A percentile compares a stretch with the other conserved stretches of the same genome.
Conservation (phyloP, 2,329 filamentous ascomycete species). For the Aureobasidium melanogenum region DNA sequence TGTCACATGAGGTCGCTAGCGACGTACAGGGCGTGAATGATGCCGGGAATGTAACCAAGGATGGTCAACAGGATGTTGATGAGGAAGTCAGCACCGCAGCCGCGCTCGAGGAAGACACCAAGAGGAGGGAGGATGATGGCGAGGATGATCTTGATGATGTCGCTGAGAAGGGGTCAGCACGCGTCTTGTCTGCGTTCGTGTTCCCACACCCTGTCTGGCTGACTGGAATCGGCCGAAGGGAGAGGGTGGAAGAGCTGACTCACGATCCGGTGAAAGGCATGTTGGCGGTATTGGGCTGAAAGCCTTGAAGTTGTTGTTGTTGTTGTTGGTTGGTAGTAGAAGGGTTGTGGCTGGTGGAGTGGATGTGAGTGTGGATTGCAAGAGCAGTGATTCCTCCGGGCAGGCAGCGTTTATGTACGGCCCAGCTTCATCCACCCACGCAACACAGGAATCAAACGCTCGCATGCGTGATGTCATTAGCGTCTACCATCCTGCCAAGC, state of each 20-base stretch:
- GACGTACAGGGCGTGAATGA: slow-evolving; percentile 80
- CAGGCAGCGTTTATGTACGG: slow-evolving; percentile 5
- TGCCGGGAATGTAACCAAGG: slow-evolving; percentile 52
- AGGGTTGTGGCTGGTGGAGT: not conserved
- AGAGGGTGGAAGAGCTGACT: slow-evolving; percentile 17
- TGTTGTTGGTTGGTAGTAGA: not conserved
- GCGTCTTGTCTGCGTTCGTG: slow-evolving; percentile 16
- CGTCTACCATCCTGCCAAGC: not conserved
- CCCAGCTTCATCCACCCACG: not conserved
- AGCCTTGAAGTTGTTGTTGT: not conserved
- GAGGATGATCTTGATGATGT: slow-evolving; percentile 76
- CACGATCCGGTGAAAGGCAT: slow-evolving; percentile 55
- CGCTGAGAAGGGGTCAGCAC: slow-evolving; percentile 35
- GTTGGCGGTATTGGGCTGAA: slow-evolving; percentile 23
- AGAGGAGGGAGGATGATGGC: slow-evolving; percentile 83
- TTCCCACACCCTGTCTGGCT: slow-evolving; percentile 1
- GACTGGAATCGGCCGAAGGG: slow-evolving; percentile 12
- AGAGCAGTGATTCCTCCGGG: not conserved
- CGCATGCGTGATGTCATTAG: not conserved
- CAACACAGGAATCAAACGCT: slow-evolving; percentile 6
- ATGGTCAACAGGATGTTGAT: slow-evolving; percentile 89
- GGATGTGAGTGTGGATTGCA: not conserved
- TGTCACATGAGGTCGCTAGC: not conserved
- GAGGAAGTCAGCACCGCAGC: slow-evolving; percentile 76
- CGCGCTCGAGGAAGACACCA: slow-evolving; percentile 89